Conservation (phyloP, 495 filamentous ascomycete genomes). For the Aspergillus ostianus region DNA sequence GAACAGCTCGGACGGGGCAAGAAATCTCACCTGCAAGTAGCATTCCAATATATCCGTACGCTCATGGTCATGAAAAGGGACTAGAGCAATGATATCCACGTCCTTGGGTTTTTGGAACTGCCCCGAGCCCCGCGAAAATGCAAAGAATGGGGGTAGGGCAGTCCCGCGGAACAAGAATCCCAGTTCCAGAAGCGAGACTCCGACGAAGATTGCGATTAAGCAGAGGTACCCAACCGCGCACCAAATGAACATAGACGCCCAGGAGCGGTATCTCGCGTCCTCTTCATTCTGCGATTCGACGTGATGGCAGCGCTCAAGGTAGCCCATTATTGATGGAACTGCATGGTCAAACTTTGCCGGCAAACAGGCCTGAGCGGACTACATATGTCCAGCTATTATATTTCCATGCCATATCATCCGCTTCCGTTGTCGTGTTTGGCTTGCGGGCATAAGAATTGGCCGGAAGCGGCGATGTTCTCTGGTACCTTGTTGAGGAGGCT, state of each 20-base stretch:
- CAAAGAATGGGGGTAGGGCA: conserved; percentile 29
- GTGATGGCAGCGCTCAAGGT: conserved; percentile 5
- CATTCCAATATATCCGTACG: conserved; percentile 51
- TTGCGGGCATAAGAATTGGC: background rate
- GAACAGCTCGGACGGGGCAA: background rate
- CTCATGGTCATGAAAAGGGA: conserved; percentile 48
- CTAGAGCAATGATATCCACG: conserved; percentile 47
- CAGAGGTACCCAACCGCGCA: conserved; percentile 28
- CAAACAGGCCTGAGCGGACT: background rate
- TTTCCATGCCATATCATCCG: background rate
- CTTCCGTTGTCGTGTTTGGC: background rate
- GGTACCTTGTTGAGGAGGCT: too few relatives aligned
- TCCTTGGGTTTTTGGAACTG: conserved; percentile 41
- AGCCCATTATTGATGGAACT: conserved; percentile 25
- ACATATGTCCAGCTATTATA: background rate
- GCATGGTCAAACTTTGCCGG: background rate
- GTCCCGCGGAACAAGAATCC: conserved; percentile 26
- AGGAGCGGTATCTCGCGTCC: conserved; percentile 7
- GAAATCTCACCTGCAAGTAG: conserved; percentile 41
- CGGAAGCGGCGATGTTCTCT: background rate
- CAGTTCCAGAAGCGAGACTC: conserved; percentile 21
- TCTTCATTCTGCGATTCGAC: conserved; percentile 6
- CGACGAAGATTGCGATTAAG: conserved; percentile 18
- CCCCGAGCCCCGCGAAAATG: conserved; percentile 29
- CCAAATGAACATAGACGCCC: conserved; percentile 23